A percentile compares a stretch with the other conserved stretches of the same genome.
phyloP scores from a whole-genome alignment of 306 rosid species.

The Notholithocarpus densiflorus region DNA sequence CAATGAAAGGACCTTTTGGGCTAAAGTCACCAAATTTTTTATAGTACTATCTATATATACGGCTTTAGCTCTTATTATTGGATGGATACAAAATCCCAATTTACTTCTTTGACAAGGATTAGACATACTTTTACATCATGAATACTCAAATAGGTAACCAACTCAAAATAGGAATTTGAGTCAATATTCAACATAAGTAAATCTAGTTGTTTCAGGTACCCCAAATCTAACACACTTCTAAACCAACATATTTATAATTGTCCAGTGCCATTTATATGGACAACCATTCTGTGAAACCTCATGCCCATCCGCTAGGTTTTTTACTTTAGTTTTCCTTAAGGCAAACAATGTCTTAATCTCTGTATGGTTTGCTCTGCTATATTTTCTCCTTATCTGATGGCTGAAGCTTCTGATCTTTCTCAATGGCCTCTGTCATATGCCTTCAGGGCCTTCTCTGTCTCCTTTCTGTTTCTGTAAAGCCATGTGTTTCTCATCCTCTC shows the following conservation, averaged over 20 bases:
- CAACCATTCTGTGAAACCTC: too few species aligned
- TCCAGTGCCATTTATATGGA: background rate
- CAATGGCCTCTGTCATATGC: background rate
- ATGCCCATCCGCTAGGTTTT: background rate
- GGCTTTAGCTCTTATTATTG: too few species aligned
- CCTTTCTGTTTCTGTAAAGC: background rate
- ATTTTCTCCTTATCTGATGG: background rate
- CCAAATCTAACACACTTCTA: background rate
- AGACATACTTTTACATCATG: too few species aligned
- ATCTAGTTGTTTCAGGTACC: background rate
- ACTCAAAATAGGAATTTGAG: too few species aligned
- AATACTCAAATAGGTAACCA: too few species aligned
- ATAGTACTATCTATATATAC: too few species aligned
- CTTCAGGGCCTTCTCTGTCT: background rate
- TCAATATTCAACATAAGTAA: too few species aligned
- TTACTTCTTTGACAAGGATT: too few species aligned
- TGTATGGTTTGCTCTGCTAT: background rate
- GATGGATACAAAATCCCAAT: too few species aligned
- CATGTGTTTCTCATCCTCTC: background rate
- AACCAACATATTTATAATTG: background rate
- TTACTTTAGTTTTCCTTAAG: background rate
- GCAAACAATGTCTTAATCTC: background rate
- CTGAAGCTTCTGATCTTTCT: background rate
- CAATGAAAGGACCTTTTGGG: too few species aligned
- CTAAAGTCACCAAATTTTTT: too few species aligned